Base-by-base conservation (phyloP, 129 eudicot genomes). In the Escallonia rubra region DNA sequence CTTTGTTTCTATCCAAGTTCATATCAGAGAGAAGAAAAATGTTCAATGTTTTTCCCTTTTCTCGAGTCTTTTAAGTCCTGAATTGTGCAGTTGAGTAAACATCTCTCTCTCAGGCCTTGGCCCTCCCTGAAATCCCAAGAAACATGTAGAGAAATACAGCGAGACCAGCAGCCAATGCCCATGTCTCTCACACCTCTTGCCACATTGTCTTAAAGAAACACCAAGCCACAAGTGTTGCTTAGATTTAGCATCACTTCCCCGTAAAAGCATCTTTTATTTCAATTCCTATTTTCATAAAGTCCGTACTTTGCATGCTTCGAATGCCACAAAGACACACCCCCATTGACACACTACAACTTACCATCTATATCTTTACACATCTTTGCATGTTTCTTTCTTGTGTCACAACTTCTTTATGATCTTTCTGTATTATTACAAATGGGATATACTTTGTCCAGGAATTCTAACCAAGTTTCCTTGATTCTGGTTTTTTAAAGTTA, bases 401-500 rank as follows among this genome's bases (percentile, higher is more conserved):
- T 55, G 48, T 9, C 34, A 51, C 48, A 50, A 34, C 63, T 2
- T 64, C 34, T 23, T 23, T 23, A 23, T 0, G 34, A 23, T 23
- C 34, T 23, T 23, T 23, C 70, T 41, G 75, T 69, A 50, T 52
- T 70, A 1, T 44, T 45, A 12, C 10, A 73, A 70, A 80, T 80
- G 86, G 84, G 78, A 62, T 76, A 59, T 66, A 38, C 45, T 44
- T 57, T 72, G 43, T 70, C 63, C 67, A 12, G 67, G 56, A 65
- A 73, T 64, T 68, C 56, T 48, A 59, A 59, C 69, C 41, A 69
- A 55, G 63, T 58, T 23, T 71, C 41, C 55, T 69, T 69, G 74
- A 42, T 76, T 77, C 63, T 68, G 42, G 69, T 47, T 51, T 52
- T 66, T 76, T 80, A 70, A 64, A 78, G 75, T 55, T 72, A 43